A percentile compares a stretch with the other conserved stretches of the same genome.
These are phyloP conservation scores for Thelephora terrestris DNA, from an alignment of 1,284 basidiomycete genomes.

Conservation along the genomic window DNA sequence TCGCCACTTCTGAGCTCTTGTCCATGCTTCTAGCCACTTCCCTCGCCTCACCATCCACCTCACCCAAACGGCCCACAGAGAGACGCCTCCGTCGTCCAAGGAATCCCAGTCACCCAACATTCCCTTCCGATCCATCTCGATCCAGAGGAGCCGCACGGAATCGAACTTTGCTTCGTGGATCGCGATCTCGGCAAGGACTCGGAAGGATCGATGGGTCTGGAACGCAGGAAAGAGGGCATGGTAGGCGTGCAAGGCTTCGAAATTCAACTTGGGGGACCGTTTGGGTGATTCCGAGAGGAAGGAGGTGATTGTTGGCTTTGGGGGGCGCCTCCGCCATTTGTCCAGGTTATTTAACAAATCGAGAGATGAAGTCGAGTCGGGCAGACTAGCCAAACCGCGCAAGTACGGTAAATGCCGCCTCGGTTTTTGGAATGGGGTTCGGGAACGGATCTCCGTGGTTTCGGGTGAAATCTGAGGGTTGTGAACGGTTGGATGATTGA, in stretches of 20 bases:
- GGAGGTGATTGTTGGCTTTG: conserved; percentile 22
- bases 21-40: conserved; percentile 24
- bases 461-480: neutral
- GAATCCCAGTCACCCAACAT: conserved; percentile 8
- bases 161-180: conserved; percentile 23
- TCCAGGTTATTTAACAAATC: conserved; percentile 35
- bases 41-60: conserved; percentile 25
- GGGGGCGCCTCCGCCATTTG: conserved; percentile 10
- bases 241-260: conserved; percentile 9
- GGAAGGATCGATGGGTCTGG: conserved; percentile 24
- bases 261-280: too few relatives aligned
- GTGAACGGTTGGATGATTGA: too few relatives aligned
- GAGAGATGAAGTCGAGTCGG: conserved; percentile 15
- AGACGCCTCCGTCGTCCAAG: conserved; percentile 12
- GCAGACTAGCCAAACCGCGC: conserved; percentile 2
- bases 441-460: conserved; percentile 1
- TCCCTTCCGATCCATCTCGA: conserved; percentile 19
- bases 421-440: conserved; percentile 3
- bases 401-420: conserved; percentile 6
- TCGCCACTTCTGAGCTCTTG: conserved; percentile 8
- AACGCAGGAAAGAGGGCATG: conserved; percentile 12
- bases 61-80: conserved; percentile 23
- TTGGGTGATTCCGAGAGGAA: conserved; percentile 5
- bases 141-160: conserved; percentile 19
- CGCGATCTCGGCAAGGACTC: conserved; percentile 23